Percentiles rank a stretch among this genome's conserved stretches.
phyloP scores from a whole-genome alignment of 192 early-diverging fungal species.

The Umbelopsis ramanniana region DNA sequence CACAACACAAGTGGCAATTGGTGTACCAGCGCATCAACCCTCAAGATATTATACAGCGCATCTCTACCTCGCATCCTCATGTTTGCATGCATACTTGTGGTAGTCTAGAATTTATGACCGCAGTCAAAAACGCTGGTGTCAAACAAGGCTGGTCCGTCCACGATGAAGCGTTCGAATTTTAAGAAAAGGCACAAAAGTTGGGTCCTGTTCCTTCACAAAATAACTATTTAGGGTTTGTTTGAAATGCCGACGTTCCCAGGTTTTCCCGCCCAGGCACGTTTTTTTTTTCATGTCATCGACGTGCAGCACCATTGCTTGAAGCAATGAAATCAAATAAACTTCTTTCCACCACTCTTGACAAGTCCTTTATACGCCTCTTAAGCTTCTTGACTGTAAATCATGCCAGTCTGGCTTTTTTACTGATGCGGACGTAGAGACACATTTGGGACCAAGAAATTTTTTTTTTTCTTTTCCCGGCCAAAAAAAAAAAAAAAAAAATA shows the following conservation, averaged over 20 bases:
- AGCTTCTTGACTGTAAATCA: no score
- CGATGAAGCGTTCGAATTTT: conserved; percentile 50
- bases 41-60: not conserved
- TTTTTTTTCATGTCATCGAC: not conserved
- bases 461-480: not conserved
- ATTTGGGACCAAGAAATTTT: conserved; percentile 8
- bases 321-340: not conserved
- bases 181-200: not conserved
- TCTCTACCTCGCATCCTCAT: not conserved
- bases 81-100: conserved; percentile 46
- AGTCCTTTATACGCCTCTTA: not conserved
- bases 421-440: no score
- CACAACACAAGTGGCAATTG: not conserved
- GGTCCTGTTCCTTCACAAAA: not conserved
- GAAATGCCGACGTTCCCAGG: not conserved
- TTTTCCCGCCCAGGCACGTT: conserved; percentile 21
- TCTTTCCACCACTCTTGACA: not conserved
- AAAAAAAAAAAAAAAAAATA: conserved; percentile 15
- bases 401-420: no score
- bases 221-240: not conserved
- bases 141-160: conserved; percentile 35
- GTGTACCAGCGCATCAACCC: conserved; percentile 7
- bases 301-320: not conserved
- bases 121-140: conserved; percentile 36
- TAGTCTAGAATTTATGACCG: conserved; percentile 34